phyloP scores from a whole-genome alignment of 345 rosid genomes.

The Syzygium oleosum region DNA sequence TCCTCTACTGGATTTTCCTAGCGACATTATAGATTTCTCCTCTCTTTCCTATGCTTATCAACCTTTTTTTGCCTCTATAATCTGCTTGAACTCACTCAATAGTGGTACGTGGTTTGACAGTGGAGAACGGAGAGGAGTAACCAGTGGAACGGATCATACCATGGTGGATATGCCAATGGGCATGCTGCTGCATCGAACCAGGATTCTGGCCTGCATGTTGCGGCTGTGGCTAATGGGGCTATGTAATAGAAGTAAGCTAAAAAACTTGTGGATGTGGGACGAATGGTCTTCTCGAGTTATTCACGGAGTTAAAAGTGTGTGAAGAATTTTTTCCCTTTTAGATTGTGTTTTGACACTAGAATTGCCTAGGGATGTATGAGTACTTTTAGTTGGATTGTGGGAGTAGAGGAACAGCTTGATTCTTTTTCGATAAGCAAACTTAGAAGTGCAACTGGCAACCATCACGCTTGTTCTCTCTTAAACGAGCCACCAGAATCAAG shows the following conservation, averaged over 20 bases:
- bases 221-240: conserved; percentile 62
- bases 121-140: conserved; percentile 61
- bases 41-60: not conserved
- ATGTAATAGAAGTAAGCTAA: conserved; percentile 21
- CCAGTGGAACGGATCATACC: conserved; percentile 74
- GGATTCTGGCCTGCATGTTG: conserved; percentile 42
- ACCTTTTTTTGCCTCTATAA: not conserved
- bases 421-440: not conserved
- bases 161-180: conserved; percentile 61
- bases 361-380: not conserved
- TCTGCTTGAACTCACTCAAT: not conserved
- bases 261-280: not conserved
- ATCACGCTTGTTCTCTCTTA: not conserved
- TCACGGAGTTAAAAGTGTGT: not conserved
- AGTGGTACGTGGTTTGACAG: conserved; percentile 24
- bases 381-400: not conserved
- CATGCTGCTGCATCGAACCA: conserved; percentile 15
- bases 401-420: not conserved
- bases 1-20: not conserved
- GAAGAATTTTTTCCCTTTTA: not conserved
- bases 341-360: not conserved
- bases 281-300: not conserved
- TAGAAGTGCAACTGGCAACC: not conserved
- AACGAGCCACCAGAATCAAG: not conserved
- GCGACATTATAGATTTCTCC: not conserved